A percentile compares a stretch with the other conserved stretches of the same genome.
These are phyloP conservation scores for Yamadazyma nakazawae DNA, from an alignment of 805 yeast genomes.

Conservation along the genomic window DNA sequence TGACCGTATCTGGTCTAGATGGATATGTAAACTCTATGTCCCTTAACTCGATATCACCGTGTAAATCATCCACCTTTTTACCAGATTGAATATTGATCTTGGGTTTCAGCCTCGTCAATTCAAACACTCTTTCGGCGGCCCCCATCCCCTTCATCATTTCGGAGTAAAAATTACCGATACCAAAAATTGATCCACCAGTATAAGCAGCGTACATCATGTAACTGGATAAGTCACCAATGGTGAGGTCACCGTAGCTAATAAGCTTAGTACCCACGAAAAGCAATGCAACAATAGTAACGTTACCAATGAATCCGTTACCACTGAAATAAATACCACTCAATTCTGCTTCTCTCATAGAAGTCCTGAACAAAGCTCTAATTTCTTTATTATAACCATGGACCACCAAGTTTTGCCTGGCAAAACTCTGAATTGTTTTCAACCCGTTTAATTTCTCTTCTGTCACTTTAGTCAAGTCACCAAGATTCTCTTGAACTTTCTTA, in stretches of 20 bases:
- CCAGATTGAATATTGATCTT: slow-evolving; percentile 68
- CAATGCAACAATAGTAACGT: slow-evolving; percentile 71
- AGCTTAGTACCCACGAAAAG: slow-evolving; percentile 78
- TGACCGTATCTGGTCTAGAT: slow-evolving; percentile 67
- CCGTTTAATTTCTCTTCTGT: slow-evolving; percentile 90
- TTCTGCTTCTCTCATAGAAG: slow-evolving; percentile 77
- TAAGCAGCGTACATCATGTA: slow-evolving; percentile 95
- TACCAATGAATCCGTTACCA: slow-evolving; percentile 81
- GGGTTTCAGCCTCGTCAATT: slow-evolving; percentile 76
- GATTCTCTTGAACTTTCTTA: slow-evolving; percentile 72
- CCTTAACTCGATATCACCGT: slow-evolving; percentile 59
- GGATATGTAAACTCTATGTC: slow-evolving; percentile 77
- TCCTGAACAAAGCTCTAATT: slow-evolving; percentile 59
- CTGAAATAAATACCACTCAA: slow-evolving; percentile 76
- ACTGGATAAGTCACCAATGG: slow-evolving; percentile 86
- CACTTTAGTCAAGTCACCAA: slow-evolving; percentile 83
- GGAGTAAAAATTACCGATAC: slow-evolving; percentile 84
- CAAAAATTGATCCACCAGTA: slow-evolving; percentile 90
- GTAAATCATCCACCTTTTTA: slow-evolving; percentile 34
- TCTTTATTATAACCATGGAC: slow-evolving; percentile 71
- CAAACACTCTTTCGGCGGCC: slow-evolving; percentile 89
- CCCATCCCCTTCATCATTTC: slow-evolving; percentile 98
- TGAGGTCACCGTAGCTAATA: slow-evolving; percentile 71
- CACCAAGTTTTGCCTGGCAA: slow-evolving; percentile 80
- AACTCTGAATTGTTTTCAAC: slow-evolving; percentile 82